Evolutionary conservation across 306 rosid species (phyloP).

Genomic region (Sesbania bispinosa): DNA sequence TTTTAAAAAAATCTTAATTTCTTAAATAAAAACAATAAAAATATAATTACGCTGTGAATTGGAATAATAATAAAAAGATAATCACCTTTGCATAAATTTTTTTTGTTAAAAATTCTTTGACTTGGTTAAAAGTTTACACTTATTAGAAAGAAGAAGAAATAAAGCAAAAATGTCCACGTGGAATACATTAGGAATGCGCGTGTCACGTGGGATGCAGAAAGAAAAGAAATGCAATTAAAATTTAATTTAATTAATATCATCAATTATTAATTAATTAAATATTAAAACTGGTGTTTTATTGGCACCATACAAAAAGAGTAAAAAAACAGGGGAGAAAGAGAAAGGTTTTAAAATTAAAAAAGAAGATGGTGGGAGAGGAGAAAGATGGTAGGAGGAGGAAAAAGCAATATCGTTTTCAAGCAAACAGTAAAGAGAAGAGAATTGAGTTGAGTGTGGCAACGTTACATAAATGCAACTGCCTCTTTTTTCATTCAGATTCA

Average conservation of each 20-base stretch:
- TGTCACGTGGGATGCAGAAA: not conserved
- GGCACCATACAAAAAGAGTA: too few relatives aligned
- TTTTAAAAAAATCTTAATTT: too few relatives aligned
- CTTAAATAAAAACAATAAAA: too few relatives aligned
- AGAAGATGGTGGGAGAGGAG: constrained; percentile 12
- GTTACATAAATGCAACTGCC: constrained; percentile 35
- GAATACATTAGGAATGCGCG: not conserved
- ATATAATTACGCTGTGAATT: too few relatives aligned
- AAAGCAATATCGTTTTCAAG: constrained; percentile 31
- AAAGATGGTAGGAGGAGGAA: not conserved
- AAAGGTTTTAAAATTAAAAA: not conserved
- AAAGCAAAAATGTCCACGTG: not conserved
- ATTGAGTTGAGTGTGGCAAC: constrained; percentile 23
- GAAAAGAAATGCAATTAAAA: not conserved
- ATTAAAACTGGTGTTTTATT: too few relatives aligned
- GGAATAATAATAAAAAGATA: not conserved
- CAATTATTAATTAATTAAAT: too few relatives aligned
- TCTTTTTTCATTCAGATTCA: constrained; percentile 31
- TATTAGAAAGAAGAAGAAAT: too few relatives aligned
- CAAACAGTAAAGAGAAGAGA: constrained; percentile 4
- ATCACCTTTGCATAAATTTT: not conserved
- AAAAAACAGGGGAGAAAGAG: not conserved
- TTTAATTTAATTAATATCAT: too few relatives aligned
- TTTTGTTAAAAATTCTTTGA: too few relatives aligned
- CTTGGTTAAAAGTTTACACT: not conserved